Evolutionary conservation across 2,329 filamentous ascomycete genomes (phyloP), one percentile per base, ranked within the genome.

Genomic region (Beauveria scarabaeidicola): DNA sequence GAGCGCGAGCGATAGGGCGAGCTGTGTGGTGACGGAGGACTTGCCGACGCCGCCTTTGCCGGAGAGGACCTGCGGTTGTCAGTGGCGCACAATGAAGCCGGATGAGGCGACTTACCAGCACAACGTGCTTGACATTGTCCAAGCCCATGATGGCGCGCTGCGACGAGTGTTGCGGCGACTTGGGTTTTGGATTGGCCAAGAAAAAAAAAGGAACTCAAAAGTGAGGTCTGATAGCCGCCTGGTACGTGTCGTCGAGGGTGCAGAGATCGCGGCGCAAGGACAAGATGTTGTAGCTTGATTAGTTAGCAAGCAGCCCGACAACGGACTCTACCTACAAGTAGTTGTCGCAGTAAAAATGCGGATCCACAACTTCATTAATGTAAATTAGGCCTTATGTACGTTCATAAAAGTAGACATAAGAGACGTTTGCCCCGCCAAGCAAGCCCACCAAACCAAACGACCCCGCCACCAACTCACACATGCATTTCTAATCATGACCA

Each of bases 41-140:
- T 99, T 99, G 61, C 94, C 94, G 21, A 99, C 94, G 66, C 94
- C 94, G 69, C 94, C 94, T 81, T 99, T 99, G 67, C 94, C 94
- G 13, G 94, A 97, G 52, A 99, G 87, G 63, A 93, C 82, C 82
- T 85, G 59, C 2, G 17, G 17, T 29, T 25, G 29, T 50, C 47
- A 21, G 43, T 44, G 23, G 17, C 8, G 17, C 8, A 17, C 2
- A 19, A 25, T 9, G 10, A 25, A 27, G 23, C 10, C 17, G 36
- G 32, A 17, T 25, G 40, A 53, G 10, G 58, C 51, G 56, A 72
- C 77, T 38, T 76, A 90, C 89, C 66, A 94, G 82, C 64, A 91
- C 79, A 63, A 94, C 87, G 70, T 92, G 86, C 68, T 90, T 88
- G 68, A 93, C 82, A 66, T 87, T 86, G 50, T 69, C 68, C 43